These are phyloP conservation scores for Pisolithus albus DNA, from an alignment of 768 basidiomycete species.

Conservation along the genomic window DNA sequence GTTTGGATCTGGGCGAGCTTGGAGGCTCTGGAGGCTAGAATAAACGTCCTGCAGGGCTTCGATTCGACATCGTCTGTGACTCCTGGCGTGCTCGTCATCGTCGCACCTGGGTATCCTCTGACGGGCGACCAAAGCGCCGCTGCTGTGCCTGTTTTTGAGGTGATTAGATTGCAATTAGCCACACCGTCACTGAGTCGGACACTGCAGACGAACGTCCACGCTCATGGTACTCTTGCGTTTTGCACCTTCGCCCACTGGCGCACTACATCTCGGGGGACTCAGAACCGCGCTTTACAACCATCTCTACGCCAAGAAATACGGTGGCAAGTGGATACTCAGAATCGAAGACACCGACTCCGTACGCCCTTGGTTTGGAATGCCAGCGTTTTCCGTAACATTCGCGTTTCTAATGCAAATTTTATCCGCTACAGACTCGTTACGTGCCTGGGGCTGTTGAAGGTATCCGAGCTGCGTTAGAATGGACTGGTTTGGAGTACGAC, in stretches of 20 bases:
- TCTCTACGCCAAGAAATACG: constrained; percentile 70
- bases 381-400: neutral
- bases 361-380: constrained; percentile 19
- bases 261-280: constrained; percentile 90
- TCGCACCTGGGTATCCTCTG: neutral
- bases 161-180: no score
- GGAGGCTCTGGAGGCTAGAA: constrained; percentile 80
- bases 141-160: no score
- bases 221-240: constrained; percentile 72
- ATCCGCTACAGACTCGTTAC: constrained; percentile 52
- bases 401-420: neutral
- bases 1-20: constrained; percentile 90
- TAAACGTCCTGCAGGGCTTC: constrained; percentile 39
- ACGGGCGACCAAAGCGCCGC: no score
- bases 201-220: no score
- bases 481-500: constrained; percentile 91
- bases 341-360: constrained; percentile 96
- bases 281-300: constrained; percentile 93
- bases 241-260: constrained; percentile 95
- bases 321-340: constrained; percentile 85
- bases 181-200: no score
- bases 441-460: constrained; percentile 83
- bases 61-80: neutral
- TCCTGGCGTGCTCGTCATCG: neutral
- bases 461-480: constrained; percentile 67